These are phyloP conservation scores for Clarireedia hainanense DNA, from an alignment of 2,329 filamentous ascomycete species.

Conservation along the genomic window DNA sequence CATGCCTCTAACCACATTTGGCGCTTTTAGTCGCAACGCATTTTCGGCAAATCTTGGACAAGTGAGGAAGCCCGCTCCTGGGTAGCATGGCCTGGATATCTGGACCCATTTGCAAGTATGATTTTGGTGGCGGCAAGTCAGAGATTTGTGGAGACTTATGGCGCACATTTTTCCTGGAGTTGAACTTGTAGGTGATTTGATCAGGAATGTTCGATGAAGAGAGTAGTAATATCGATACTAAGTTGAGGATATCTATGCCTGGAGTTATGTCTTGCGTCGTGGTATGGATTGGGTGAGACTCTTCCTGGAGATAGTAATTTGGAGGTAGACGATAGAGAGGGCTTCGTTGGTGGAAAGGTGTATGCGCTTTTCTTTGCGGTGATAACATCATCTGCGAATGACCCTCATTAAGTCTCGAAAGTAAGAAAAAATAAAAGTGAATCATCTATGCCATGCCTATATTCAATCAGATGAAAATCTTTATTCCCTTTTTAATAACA, in stretches of 20 bases:
- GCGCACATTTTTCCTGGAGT: neutral
- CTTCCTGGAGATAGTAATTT: no score
- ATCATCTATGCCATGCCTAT: neutral
- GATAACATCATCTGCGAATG: neutral
- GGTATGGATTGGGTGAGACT: no score
- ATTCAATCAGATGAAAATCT: neutral
- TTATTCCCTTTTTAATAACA: neutral
- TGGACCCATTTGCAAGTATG: conserved; percentile 6
- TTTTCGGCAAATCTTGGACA: conserved; percentile 1
- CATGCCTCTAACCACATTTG: neutral
- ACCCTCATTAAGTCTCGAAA: neutral
- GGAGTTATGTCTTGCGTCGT: no score
- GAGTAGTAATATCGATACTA: no score
- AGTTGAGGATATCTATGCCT: no score
- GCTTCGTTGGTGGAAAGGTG: no score
- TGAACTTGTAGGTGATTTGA: neutral
- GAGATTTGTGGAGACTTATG: neutral
- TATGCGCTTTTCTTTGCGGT: neutral
- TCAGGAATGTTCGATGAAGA: no score
- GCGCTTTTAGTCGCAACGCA: neutral
- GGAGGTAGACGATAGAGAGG: no score
- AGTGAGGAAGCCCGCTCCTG: neutral
- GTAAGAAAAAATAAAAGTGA: neutral
- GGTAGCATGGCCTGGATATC: neutral
- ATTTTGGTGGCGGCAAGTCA: neutral